Conservation (phyloP, 441 rosid genomes). For the Syzygium syzygioides region DNA sequence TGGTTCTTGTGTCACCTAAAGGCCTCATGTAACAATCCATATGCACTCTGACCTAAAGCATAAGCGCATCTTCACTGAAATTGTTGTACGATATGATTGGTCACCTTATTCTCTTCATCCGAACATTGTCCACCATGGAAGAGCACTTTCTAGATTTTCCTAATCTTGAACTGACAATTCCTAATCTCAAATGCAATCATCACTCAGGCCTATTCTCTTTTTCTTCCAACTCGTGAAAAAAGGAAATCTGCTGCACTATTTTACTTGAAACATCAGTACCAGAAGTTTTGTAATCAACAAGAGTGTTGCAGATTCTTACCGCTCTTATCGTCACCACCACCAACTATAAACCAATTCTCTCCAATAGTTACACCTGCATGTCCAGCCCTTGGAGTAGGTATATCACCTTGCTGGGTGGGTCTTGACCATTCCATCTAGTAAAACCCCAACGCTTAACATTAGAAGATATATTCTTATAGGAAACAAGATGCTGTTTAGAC, state of each 20-base stretch:
- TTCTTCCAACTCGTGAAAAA: background rate
- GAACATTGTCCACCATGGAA: background rate
- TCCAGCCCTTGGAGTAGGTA: conserved; percentile 92
- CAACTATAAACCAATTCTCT: conserved; percentile 98
- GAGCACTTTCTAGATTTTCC: background rate
- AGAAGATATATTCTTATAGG: conserved; percentile 1
- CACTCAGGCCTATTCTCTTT: background rate
- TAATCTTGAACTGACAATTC: background rate
- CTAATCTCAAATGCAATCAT: background rate
- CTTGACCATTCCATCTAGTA: conserved; percentile 97
- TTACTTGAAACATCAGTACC: background rate
- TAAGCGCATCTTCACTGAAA: background rate
- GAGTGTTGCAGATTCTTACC: conserved; percentile 41
- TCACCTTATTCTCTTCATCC: background rate
- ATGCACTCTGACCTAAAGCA: background rate
- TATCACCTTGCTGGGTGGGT: conserved; percentile 87
- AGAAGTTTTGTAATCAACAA: background rate
- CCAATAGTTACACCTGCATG: conserved; percentile 96
- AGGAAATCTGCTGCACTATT: background rate
- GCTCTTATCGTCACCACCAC: conserved; percentile 96
- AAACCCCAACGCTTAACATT: conserved; percentile 13
- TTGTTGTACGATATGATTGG: background rate
- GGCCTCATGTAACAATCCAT: background rate
- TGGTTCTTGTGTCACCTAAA: background rate
- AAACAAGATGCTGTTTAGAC: background rate